phyloP scores from a whole-genome alignment of 768 basidiomycete genomes.

The Tricholoma bakamatsutake region DNA sequence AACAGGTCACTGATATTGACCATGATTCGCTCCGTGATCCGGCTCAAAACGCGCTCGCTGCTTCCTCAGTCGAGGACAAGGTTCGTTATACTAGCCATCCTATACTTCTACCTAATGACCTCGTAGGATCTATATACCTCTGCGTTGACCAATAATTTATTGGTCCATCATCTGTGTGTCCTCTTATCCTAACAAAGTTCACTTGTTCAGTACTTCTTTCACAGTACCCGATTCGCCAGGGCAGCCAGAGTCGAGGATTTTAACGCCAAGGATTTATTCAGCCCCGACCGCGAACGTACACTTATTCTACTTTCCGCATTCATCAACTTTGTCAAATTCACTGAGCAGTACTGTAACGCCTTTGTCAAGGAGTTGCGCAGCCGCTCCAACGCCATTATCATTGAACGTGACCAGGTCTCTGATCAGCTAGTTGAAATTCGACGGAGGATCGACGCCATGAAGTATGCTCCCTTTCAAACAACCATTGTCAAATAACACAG shows the following conservation, averaged over 20 bases:
- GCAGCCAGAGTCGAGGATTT: constrained; percentile 77
- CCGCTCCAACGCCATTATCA: constrained; percentile 46
- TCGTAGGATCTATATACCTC: constrained; percentile 60
- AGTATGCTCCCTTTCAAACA: constrained; percentile 33
- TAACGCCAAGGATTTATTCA: constrained; percentile 63
- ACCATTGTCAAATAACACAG: neutral
- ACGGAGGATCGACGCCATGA: constrained; percentile 46
- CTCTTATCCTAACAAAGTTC: neutral
- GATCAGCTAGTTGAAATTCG: constrained; percentile 44
- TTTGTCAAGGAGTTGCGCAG: constrained; percentile 61
- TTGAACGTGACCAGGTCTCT: constrained; percentile 55
- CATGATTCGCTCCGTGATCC: constrained; percentile 55
- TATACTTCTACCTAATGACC: neutral
- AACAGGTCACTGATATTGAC: constrained; percentile 62
- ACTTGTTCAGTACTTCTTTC: neutral
- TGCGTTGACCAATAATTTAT: constrained; percentile 54
- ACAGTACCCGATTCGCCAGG: constrained; percentile 61
- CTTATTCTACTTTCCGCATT: constrained; percentile 76
- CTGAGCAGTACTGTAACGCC: constrained; percentile 59
- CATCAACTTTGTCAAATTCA: constrained; percentile 92
- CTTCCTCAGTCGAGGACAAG: constrained; percentile 46
- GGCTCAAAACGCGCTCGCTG: constrained; percentile 46
- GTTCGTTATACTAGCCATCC: constrained; percentile 28
- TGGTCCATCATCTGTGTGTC: constrained; percentile 65
- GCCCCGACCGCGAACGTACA: constrained; percentile 72